Conservation (phyloP, 495 filamentous ascomycete species). For the Hyaloscypha bicolor region DNA sequence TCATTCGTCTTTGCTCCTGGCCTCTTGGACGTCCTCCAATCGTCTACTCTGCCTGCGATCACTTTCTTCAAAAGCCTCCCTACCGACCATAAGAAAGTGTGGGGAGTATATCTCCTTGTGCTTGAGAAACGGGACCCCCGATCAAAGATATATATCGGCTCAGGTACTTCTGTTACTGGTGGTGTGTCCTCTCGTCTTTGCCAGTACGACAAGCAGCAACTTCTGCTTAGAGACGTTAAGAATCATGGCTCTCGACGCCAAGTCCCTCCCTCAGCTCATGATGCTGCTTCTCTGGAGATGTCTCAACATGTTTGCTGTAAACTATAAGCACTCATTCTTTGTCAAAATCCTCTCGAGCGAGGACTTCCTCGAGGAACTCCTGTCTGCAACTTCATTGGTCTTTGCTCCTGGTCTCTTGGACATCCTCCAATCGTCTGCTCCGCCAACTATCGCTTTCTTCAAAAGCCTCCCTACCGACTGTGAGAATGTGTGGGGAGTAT, state of each 20-base stretch:
- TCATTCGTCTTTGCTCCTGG: slow-evolving; percentile 2
- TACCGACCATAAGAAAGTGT: neutral
- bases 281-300: no score
- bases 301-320: no score
- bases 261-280: no score
- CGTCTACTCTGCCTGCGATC: slow-evolving; percentile 4
- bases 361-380: slow-evolving; percentile 63
- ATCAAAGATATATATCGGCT: slow-evolving; percentile 19
- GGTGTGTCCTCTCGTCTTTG: slow-evolving; percentile 6
- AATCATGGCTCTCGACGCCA: no score
- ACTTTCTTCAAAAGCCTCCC: slow-evolving; percentile 6
- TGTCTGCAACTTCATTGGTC: neutral
- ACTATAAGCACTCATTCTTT: no score
- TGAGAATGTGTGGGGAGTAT: slow-evolving; percentile 8
- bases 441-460: slow-evolving; percentile 1
- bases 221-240: slow-evolving; percentile 2
- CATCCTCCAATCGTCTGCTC: slow-evolving; percentile 3
- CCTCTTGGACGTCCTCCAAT: slow-evolving; percentile 2
- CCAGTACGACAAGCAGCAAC: neutral
- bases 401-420: slow-evolving; percentile 10
- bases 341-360: slow-evolving; percentile 46
- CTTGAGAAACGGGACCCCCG: slow-evolving; percentile 9
- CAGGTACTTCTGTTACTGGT: neutral
- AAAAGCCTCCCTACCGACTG: neutral
- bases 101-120: slow-evolving; percentile 19